Percentiles rank a stretch among this genome's conserved stretches.
phyloP scores from a whole-genome alignment of 768 basidiomycete genomes.

The Gymnopilus dilepis region DNA sequence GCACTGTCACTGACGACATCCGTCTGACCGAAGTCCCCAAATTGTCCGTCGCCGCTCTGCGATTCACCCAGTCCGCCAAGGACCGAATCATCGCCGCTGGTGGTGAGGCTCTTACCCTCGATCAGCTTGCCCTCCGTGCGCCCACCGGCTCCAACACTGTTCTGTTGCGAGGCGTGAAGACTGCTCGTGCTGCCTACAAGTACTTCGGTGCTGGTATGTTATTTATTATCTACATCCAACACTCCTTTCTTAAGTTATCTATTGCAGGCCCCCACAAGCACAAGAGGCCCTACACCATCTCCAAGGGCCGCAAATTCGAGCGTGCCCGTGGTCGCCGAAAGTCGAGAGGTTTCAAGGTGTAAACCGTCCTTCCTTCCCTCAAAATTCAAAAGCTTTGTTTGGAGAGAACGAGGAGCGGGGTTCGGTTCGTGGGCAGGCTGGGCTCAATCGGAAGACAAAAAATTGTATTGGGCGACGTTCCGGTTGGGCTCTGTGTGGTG shows the following conservation, averaged over 20 bases:
- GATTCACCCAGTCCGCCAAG: slow-evolving; percentile 91
- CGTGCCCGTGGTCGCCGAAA: slow-evolving; percentile 98
- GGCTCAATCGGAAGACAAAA: slow-evolving; percentile 10
- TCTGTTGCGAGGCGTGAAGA: slow-evolving; percentile 90
- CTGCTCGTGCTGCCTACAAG: slow-evolving; percentile 91
- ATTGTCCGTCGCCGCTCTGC: slow-evolving; percentile 90
- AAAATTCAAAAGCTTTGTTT: slow-evolving; percentile 23
- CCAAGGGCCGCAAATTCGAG: slow-evolving; percentile 99
- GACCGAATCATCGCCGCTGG: slow-evolving; percentile 96
- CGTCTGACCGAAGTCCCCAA: slow-evolving; percentile 88
- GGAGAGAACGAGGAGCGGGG: slow-evolving; percentile 15
- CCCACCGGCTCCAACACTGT: slow-evolving; percentile 97
- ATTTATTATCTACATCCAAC: not conserved
- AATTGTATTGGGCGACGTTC: slow-evolving; percentile 17
- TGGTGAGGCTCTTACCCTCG: slow-evolving; percentile 93
- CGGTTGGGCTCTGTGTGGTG: slow-evolving; percentile 27
- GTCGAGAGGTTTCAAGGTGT: slow-evolving; percentile 97
- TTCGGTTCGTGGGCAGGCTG: slow-evolving; percentile 23
- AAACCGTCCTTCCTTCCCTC: slow-evolving; percentile 36
- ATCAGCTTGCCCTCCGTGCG: slow-evolving; percentile 93
- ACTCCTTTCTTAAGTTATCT: not conserved
- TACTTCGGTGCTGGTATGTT: slow-evolving; percentile 93
- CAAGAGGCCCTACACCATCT: slow-evolving; percentile 96
- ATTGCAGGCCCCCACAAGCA: slow-evolving; percentile 85
- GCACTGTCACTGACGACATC: slow-evolving; percentile 94